phyloP scores from a whole-genome alignment of 495 filamentous ascomycete genomes.

The Rhypophila decipiens region DNA sequence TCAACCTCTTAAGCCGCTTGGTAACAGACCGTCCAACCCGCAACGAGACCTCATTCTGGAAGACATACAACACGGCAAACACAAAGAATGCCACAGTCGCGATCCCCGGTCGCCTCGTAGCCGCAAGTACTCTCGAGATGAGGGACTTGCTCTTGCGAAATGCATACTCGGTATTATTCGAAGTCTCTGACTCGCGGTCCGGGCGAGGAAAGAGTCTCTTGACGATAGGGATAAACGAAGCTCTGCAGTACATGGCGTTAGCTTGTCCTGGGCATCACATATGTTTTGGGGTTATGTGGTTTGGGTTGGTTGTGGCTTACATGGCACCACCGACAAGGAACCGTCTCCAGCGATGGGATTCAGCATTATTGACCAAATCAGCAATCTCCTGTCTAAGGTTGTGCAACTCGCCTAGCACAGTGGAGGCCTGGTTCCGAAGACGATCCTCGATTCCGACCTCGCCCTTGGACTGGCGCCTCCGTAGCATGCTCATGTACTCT shows the following conservation, averaged over 20 bases:
- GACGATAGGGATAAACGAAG: constrained; percentile 36
- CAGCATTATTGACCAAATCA: constrained; percentile 22
- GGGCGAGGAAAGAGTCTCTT: constrained; percentile 34
- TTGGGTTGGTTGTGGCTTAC: constrained; percentile 18
- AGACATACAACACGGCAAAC: constrained; percentile 40
- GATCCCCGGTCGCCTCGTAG: constrained; percentile 28
- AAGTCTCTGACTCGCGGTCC: constrained; percentile 15
- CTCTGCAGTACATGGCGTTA: constrained; percentile 21
- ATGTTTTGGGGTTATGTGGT: not conserved
- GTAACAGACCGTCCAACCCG: constrained; percentile 34
- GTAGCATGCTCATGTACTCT: constrained; percentile 30
- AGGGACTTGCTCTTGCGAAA: constrained; percentile 37
- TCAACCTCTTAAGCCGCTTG: constrained; percentile 34
- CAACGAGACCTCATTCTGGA: constrained; percentile 41
- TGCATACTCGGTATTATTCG: constrained; percentile 42
- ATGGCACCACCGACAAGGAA: constrained; percentile 34
- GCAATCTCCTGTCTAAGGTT: constrained; percentile 23
- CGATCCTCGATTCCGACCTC: constrained; percentile 21
- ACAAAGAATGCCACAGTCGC: constrained; percentile 41
- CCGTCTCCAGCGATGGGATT: constrained; percentile 35
- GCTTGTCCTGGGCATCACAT: too few species aligned
- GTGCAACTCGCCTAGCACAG: constrained; percentile 28
- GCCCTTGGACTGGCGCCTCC: constrained; percentile 13
- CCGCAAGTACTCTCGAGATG: constrained; percentile 33
- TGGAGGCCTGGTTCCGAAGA: constrained; percentile 26